Evolutionary conservation across 352 stramenopile genomes (phyloP), one percentile per base, ranked within the genome.

Genomic region (Globisporangium yorkense): DNA sequence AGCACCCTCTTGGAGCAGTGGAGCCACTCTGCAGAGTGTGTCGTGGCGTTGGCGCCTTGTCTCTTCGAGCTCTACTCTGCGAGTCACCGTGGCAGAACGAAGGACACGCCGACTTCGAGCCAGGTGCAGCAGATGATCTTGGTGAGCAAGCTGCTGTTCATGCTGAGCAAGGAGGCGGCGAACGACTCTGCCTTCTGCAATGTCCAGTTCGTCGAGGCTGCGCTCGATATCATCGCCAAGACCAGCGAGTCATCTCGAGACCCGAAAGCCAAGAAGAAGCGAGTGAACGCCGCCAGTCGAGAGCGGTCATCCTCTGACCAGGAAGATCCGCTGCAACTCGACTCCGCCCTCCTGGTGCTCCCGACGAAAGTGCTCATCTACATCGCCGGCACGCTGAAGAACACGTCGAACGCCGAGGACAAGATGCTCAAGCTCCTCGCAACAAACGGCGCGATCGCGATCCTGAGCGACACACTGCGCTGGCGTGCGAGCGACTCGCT

Each of bases 131-230:
- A 71, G 6, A 43, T 84, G 0, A 56, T 75, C 6, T 62, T 62
- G 16, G 49, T 88, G 1, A 72, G 71, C 4, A 93, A 93, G 52
- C 63, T 65, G 15, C 66, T 91, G 4, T 93, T 93, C 53, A 67
- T 89, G 33, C 61, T 89, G 35, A 90, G 79, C 57, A 93, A 93
- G 49, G 77, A 91, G 9, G 77, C 68, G 18, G 46, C 35, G 1
- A 89, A 93, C 54, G 83, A 93, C 60, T 52, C 48, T 16, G 61
- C 37, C 6, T 93, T 93, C 54, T 89, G 74, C 69, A 71, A 77
- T 40, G 73, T 91, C 1, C 68, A 65, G 12, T 85, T 86, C 45
- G 74, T 89, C 8, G 83, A 93, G 47, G 77, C 72, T 5, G 67
- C 76, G 9, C 65, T 93, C 2, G 53, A 65, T 9, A 54, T 74